These are phyloP conservation scores for Neofusicoccum sp. DNA, from an alignment of 2,329 filamentous ascomycete species.

Conservation along the genomic window DNA sequence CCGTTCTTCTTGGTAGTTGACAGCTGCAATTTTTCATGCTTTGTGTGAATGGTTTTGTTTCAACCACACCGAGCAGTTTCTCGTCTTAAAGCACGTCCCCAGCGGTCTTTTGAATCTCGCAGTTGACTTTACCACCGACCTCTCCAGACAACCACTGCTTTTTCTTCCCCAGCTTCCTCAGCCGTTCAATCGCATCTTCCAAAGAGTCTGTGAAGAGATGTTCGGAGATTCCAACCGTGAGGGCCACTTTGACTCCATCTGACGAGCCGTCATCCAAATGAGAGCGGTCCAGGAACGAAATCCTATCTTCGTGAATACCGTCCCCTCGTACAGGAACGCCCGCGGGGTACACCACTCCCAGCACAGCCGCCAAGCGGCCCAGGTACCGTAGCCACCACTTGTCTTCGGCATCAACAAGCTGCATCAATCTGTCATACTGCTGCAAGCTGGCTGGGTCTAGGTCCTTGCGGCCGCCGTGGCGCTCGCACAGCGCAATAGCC, in stretches of 20 bases:
- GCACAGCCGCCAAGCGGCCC: constrained; percentile 60
- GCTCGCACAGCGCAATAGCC: constrained; percentile 69
- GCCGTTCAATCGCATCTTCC: constrained; percentile 32
- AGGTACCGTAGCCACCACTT: constrained; percentile 68
- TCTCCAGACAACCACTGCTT: constrained; percentile 36
- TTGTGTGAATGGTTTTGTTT: not conserved
- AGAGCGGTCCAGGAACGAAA: constrained; percentile 28
- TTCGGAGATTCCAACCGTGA: constrained; percentile 34
- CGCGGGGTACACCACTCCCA: constrained; percentile 64
- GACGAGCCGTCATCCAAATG: no score
- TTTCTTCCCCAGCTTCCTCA: constrained; percentile 44
- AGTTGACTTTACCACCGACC: constrained; percentile 1
- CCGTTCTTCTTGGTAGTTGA: no score
- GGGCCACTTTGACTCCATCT: constrained; percentile 21
- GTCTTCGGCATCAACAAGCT: constrained; percentile 56
- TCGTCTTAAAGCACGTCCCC: no score
- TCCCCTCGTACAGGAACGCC: constrained; percentile 40
- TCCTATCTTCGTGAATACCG: constrained; percentile 34
- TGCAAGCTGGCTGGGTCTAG: constrained; percentile 60
- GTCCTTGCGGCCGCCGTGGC: constrained; percentile 66
- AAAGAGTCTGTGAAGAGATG: constrained; percentile 35
- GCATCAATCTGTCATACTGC: constrained; percentile 57
- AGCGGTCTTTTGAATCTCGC: not conserved
- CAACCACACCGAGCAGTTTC: not conserved
- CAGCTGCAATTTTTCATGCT: no score